Conservation (phyloP, 1,284 basidiomycete species). For the Heterobasidion occidentale region DNA sequence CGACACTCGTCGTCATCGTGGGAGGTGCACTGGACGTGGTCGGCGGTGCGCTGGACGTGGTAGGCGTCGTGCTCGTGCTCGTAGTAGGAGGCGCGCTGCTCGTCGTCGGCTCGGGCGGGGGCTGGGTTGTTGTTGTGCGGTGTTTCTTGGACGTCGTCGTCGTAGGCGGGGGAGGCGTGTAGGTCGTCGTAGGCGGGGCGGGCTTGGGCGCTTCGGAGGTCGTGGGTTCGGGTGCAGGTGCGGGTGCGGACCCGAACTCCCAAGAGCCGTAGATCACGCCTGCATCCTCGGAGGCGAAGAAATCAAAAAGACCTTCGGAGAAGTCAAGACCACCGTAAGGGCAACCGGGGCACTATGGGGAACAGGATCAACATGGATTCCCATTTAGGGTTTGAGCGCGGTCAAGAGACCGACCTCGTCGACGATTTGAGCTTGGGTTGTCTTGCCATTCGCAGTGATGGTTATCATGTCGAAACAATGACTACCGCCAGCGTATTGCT, state of each 20-base stretch:
- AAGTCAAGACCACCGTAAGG: constrained; percentile 73
- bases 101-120: not conserved
- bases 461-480: constrained; percentile 58
- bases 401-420: constrained; percentile 44
- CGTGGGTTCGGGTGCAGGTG: not conserved
- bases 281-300: constrained; percentile 35
- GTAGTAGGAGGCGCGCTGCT: not conserved
- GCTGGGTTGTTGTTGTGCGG: not conserved
- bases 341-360: constrained; percentile 59
- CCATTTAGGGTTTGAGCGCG: too few relatives aligned
- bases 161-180: not conserved
- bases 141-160: not conserved
- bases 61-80: not conserved
- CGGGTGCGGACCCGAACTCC: constrained; percentile 27
- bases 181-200: not conserved
- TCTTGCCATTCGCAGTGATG: constrained; percentile 59
- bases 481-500: constrained; percentile 48
- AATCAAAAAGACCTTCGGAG: constrained; percentile 63
- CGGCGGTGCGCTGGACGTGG: not conserved
- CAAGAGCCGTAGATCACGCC: constrained; percentile 59
- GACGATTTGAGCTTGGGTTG: constrained; percentile 51
- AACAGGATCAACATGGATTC: not conserved
- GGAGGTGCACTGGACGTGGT: not conserved
- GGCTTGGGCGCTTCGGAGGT: not conserved
- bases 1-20: not conserved